Conservation (phyloP, 2,329 filamentous ascomycete species). For the Ophiocordyceps camponoti-leonardi region DNA sequence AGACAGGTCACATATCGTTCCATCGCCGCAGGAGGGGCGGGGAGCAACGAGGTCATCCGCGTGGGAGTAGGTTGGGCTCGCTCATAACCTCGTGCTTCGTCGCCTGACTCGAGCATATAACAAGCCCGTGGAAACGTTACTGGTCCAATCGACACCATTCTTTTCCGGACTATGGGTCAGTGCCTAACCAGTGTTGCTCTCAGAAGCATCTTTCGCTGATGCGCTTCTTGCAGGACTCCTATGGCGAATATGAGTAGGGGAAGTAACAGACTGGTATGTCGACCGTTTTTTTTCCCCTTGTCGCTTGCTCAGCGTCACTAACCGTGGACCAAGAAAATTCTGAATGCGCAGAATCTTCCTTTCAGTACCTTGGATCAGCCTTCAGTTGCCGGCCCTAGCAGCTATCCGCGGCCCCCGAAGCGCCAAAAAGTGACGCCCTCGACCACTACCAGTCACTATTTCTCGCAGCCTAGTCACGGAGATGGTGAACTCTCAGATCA, state of each 20-base stretch:
- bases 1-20: constrained; percentile 1
- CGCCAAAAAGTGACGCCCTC: not conserved
- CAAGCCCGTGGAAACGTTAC: constrained; percentile 17
- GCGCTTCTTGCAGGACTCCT: not conserved
- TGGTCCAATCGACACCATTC: constrained; percentile 16
- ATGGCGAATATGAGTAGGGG: not conserved
- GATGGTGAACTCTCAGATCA: constrained; percentile 1
- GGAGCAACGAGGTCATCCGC: constrained; percentile 7
- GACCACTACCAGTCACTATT: constrained; percentile 1
- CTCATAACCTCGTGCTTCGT: not conserved
- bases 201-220: not conserved
- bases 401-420: constrained; percentile 1
- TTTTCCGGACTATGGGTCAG: constrained; percentile 25
- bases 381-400: not conserved
- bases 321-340: not conserved
- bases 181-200: constrained; percentile 1
- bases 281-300: too few relatives aligned
- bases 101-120: not conserved
- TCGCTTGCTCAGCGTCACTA: not conserved
- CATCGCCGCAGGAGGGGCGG: constrained; percentile 1
- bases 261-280: not conserved
- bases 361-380: constrained; percentile 2
- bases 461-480: not conserved
- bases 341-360: not conserved
- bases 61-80: constrained; percentile 14